Conservation (phyloP, 306 rosid genomes). For the Cicer yamashitae region DNA sequence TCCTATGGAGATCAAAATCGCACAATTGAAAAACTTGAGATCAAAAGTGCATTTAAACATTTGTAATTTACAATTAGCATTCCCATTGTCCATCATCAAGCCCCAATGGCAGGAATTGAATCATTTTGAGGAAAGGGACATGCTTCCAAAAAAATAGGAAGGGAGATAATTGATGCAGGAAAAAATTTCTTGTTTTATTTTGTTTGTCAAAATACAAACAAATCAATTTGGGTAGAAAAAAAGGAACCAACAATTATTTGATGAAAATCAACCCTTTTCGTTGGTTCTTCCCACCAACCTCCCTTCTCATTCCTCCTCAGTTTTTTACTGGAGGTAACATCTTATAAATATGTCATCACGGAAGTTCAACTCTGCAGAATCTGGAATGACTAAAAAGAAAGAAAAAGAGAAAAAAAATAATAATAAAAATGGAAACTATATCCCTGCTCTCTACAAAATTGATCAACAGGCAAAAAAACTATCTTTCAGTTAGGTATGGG, state of each 20-base stretch:
- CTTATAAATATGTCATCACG: constrained; percentile 34
- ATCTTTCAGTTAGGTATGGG: constrained; percentile 49
- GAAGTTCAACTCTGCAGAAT: constrained; percentile 46
- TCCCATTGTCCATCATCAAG: constrained; percentile 14
- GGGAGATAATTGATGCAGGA: neutral
- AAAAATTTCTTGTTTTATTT: constrained; percentile 17
- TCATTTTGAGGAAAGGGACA: neutral
- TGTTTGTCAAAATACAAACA: constrained; percentile 31
- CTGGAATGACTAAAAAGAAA: constrained; percentile 25
- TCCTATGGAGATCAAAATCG: neutral
- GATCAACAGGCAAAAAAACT: constrained; percentile 31
- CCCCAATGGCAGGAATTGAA: neutral
- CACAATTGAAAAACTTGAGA: no score
- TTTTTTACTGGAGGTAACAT: constrained; percentile 39
- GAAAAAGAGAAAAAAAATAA: constrained; percentile 23
- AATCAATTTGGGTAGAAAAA: constrained; percentile 13
- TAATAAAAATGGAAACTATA: constrained; percentile 33
- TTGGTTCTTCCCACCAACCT: constrained; percentile 28
- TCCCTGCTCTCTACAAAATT: constrained; percentile 45
- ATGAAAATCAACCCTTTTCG: constrained; percentile 34
- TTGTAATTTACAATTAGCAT: constrained; percentile 7
- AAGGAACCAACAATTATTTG: constrained; percentile 39
- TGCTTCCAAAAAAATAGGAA: neutral
- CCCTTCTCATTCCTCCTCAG: constrained; percentile 23
- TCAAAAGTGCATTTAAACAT: no score